Conservation (phyloP, 805 yeast genomes). For the Myxozyma geophila region DNA sequence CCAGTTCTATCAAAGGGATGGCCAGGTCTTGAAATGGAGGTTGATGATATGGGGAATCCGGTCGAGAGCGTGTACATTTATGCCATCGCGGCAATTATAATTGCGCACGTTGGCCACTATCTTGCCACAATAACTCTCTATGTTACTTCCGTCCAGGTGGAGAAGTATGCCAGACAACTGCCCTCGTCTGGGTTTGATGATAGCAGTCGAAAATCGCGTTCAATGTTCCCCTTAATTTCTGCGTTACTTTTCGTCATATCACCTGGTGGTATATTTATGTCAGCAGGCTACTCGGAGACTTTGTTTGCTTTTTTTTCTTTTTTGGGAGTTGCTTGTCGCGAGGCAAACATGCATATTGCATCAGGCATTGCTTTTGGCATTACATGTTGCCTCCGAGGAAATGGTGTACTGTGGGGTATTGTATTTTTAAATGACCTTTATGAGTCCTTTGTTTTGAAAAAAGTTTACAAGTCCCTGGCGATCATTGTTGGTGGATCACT, state of each 20-base stretch:
- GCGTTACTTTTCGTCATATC: conserved; percentile 60
- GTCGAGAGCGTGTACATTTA: conserved; percentile 47
- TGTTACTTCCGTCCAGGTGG: conserved; percentile 49
- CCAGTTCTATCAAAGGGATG: conserved; percentile 13
- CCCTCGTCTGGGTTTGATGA: not conserved
- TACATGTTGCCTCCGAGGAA: conserved; percentile 72
- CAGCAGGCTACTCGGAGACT: conserved; percentile 78
- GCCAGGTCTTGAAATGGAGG: conserved; percentile 17
- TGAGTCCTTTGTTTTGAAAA: conserved; percentile 4
- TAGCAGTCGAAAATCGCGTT: conserved; percentile 20
- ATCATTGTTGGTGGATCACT: conserved; percentile 60
- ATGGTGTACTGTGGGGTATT: conserved; percentile 73
- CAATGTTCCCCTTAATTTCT: conserved; percentile 44
- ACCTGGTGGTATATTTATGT: conserved; percentile 80
- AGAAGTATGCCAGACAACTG: conserved; percentile 28
- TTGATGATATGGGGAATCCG: conserved; percentile 29
- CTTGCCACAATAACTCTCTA: conserved; percentile 56
- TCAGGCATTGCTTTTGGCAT: conserved; percentile 62
- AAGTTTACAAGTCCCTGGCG: conserved; percentile 10
- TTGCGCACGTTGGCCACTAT: conserved; percentile 61
- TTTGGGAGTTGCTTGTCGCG: conserved; percentile 59
- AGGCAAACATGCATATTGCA: conserved; percentile 44
- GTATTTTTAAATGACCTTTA: conserved; percentile 63
- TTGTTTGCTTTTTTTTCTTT: conserved; percentile 65
- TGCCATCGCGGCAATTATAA: conserved; percentile 53